Percentiles rank a stretch among this genome's conserved stretches.
phyloP scores from a whole-genome alignment of 495 filamentous ascomycete genomes.

The Penicillium antarcticum region DNA sequence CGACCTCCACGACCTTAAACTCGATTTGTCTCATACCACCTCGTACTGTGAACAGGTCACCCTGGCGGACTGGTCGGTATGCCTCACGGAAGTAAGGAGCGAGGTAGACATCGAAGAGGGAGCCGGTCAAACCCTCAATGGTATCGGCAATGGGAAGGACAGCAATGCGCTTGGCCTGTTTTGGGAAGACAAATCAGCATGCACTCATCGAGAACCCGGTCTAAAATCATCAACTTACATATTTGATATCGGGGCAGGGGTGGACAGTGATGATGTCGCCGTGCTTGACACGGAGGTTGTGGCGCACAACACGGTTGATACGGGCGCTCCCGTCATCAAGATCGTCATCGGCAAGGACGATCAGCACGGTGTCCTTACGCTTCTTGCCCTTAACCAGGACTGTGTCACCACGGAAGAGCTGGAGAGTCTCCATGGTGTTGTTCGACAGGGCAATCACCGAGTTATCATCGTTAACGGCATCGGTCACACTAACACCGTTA shows the following conservation, averaged over 20 bases:
- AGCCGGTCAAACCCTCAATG: constrained; percentile 94
- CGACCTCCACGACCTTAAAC: constrained; percentile 98
- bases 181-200: constrained; percentile 9
- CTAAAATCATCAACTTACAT: constrained; percentile 56
- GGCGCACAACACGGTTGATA: constrained; percentile 95
- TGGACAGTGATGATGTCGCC: constrained; percentile 96
- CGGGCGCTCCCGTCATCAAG: constrained; percentile 94
- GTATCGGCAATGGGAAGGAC: constrained; percentile 98
- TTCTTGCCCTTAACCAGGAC: constrained; percentile 99
- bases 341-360: constrained; percentile 95
- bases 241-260: constrained; percentile 99
- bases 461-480: constrained; percentile 98
- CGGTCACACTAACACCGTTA: constrained; percentile 74
- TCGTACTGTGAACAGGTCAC: constrained; percentile 93
- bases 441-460: constrained; percentile 97
- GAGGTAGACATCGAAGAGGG: constrained; percentile 97
- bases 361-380: constrained; percentile 97
- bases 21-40: constrained; percentile 98
- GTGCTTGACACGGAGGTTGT: constrained; percentile 97
- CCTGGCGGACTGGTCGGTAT: constrained; percentile 93
- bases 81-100: constrained; percentile 99
- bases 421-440: constrained; percentile 97
- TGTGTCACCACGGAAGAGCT: constrained; percentile 97
- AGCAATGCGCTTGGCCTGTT: constrained; percentile 94
- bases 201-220: neutral